Evolutionary conservation across 1,139 yeast species (phyloP).

Genomic region (Diutina siamensis): DNA sequence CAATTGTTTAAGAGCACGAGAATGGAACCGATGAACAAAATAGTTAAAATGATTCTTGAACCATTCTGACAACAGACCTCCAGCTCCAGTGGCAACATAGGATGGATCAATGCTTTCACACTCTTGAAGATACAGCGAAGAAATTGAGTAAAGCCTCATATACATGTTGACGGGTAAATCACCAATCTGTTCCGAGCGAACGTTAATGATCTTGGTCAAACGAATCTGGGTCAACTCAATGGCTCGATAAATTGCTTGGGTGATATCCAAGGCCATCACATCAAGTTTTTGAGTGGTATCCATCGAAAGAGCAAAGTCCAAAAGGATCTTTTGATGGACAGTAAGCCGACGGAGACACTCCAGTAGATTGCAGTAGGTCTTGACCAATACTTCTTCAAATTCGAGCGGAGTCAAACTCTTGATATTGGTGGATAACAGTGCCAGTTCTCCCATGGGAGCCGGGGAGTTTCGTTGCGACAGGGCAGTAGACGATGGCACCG

Average conservation of each 20-base stretch:
- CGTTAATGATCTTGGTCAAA: constrained; percentile 66
- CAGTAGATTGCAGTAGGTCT: constrained; percentile 52
- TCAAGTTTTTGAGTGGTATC: constrained; percentile 27
- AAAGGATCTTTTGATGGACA: constrained; percentile 64
- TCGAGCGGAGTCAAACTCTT: constrained; percentile 60
- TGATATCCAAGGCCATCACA: constrained; percentile 54
- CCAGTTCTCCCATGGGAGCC: neutral
- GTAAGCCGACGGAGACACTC: constrained; percentile 67
- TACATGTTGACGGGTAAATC: constrained; percentile 44
- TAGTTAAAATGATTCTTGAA: constrained; percentile 55
- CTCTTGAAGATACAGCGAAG: constrained; percentile 63
- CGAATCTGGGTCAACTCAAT: constrained; percentile 68
- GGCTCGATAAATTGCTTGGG: constrained; percentile 48
- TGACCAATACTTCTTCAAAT: constrained; percentile 58
- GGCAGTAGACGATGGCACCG: neutral
- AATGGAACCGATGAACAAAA: constrained; percentile 49
- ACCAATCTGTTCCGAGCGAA: constrained; percentile 63
- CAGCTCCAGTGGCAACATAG: constrained; percentile 40
- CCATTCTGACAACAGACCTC: constrained; percentile 48
- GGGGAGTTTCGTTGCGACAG: constrained; percentile 3
- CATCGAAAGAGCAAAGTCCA: constrained; percentile 60
- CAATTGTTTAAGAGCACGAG: constrained; percentile 33
- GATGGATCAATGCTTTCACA: constrained; percentile 81
- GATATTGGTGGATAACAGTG: constrained; percentile 39
- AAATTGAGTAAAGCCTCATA: constrained; percentile 53